These are phyloP conservation scores for Thecaphora thlaspeos DNA, from an alignment of 1,284 basidiomycete genomes.

Conservation along the genomic window DNA sequence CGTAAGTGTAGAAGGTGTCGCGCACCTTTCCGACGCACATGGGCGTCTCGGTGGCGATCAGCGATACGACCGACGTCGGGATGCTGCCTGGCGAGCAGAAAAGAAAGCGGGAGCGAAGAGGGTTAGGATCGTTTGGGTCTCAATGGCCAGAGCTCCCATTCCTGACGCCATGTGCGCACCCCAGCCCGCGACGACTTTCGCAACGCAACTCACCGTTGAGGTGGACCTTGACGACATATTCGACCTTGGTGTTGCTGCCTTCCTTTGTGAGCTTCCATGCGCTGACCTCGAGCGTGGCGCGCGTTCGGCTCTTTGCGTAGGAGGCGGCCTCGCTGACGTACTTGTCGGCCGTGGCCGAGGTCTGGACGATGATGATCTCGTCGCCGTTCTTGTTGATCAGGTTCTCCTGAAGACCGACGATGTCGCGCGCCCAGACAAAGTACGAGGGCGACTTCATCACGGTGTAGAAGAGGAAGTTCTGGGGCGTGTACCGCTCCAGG, in stretches of 20 bases:
- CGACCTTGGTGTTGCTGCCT: slow-evolving; percentile 40
- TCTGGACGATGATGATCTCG: slow-evolving; percentile 39
- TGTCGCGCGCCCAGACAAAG: slow-evolving; percentile 53
- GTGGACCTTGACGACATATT: slow-evolving; percentile 51
- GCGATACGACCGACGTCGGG: slow-evolving; percentile 42
- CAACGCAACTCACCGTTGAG: slow-evolving; percentile 25
- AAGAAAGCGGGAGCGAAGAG: too few relatives aligned
- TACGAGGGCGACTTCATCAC: slow-evolving; percentile 48
- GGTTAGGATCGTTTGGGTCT: too few relatives aligned
- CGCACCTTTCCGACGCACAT: slow-evolving; percentile 50
- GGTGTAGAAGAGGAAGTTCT: slow-evolving; percentile 41
- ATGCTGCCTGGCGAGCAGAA: slow-evolving; percentile 15
- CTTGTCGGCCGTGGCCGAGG: slow-evolving; percentile 39
- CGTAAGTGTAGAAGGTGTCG: slow-evolving; percentile 39
- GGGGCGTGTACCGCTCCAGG: slow-evolving; percentile 24
- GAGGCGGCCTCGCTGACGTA: slow-evolving; percentile 44
- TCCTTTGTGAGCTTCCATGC: slow-evolving; percentile 43
- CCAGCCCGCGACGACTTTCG: too few relatives aligned
- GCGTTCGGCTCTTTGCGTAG: slow-evolving; percentile 42
- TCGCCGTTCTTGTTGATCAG: slow-evolving; percentile 16
- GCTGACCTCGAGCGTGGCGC: slow-evolving; percentile 46
- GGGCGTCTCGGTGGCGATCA: slow-evolving; percentile 48
- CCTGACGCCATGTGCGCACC: too few relatives aligned
- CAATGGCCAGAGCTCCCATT: too few relatives aligned
- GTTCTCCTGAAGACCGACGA: slow-evolving; percentile 49